A percentile compares a stretch with the other conserved stretches of the same genome.
Conservation (phyloP, 129 eudicot genomes). For the Chrysanthemum lavandulifolium region DNA sequence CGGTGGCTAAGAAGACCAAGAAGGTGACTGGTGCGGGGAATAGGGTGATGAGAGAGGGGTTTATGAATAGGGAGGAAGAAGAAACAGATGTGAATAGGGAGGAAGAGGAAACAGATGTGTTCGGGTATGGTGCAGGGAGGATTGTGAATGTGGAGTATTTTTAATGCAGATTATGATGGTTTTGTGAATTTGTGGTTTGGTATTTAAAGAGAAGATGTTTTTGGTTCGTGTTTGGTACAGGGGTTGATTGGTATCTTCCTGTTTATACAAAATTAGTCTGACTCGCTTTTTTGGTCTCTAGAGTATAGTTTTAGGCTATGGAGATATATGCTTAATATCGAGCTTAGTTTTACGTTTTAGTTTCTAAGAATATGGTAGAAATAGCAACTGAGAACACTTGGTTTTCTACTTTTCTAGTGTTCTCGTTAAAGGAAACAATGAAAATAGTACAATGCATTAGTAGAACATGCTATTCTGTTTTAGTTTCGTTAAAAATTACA, state of each 20-base stretch:
- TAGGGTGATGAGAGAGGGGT: conserved; percentile 34
- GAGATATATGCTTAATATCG: background rate
- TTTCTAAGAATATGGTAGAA: conserved; percentile 16
- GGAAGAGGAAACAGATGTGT: background rate
- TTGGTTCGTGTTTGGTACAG: conserved; percentile 25
- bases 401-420: background rate
- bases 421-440: background rate
- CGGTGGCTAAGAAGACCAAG: conserved; percentile 42
- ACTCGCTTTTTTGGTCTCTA: conserved; percentile 1
- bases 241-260: background rate
- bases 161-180: conserved; percentile 50
- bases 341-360: background rate
- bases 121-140: conserved; percentile 18
- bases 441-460: conserved; percentile 18
- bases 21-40: conserved; percentile 51
- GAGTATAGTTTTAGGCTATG: conserved; percentile 1
- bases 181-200: conserved; percentile 36
- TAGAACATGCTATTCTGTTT: conserved; percentile 8
- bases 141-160: conserved; percentile 34
- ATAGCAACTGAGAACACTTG: background rate
- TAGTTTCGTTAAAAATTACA: background rate
- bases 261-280: conserved; percentile 17
- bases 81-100: background rate
- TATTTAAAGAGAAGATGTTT: conserved; percentile 12
- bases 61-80: conserved; percentile 19